phyloP scores from a whole-genome alignment of 768 basidiomycete species.

The Suillus tomentosus region DNA sequence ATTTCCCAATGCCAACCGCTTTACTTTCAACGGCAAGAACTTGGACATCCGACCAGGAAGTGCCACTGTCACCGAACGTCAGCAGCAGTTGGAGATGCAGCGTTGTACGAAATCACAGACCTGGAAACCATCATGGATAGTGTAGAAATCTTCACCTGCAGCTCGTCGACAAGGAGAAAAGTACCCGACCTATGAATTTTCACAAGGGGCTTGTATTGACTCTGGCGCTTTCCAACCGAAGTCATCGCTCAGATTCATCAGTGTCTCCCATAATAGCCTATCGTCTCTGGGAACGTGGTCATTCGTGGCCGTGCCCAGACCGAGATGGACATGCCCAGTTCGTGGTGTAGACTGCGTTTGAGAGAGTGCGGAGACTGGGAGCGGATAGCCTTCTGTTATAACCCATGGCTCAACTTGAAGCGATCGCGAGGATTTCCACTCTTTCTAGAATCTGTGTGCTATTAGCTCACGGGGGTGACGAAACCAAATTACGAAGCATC shows the following conservation, averaged over 20 bases:
- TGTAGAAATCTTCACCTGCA: conserved; percentile 10
- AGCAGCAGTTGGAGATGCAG: conserved; percentile 23
- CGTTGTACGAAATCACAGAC: conserved; percentile 15
- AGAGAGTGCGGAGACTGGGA: conserved; percentile 12
- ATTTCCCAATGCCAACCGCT: conserved; percentile 12
- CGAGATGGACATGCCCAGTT: conserved; percentile 36
- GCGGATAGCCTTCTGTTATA: conserved; percentile 18
- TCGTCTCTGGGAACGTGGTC: too few relatives aligned
- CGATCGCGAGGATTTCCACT: conserved; percentile 21
- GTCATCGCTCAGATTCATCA: conserved; percentile 42
- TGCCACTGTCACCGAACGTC: conserved; percentile 19
- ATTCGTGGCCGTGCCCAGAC: neutral
- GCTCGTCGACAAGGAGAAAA: conserved; percentile 20
- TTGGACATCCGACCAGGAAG: conserved; percentile 7
- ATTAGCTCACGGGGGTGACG: neutral
- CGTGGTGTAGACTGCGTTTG: conserved; percentile 49
- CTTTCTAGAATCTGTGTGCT: conserved; percentile 19
- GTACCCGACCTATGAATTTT: conserved; percentile 17
- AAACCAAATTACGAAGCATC: neutral
- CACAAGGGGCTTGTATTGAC: conserved; percentile 28
- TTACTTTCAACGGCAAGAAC: neutral
- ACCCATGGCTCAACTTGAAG: conserved; percentile 2
- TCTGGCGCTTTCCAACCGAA: conserved; percentile 43
- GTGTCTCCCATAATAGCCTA: too few relatives aligned
- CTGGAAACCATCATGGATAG: conserved; percentile 22